A percentile compares a stretch with the other conserved stretches of the same genome.
phyloP scores from a whole-genome alignment of 129 eudicot species.

The Flaveria sonorensis region DNA sequence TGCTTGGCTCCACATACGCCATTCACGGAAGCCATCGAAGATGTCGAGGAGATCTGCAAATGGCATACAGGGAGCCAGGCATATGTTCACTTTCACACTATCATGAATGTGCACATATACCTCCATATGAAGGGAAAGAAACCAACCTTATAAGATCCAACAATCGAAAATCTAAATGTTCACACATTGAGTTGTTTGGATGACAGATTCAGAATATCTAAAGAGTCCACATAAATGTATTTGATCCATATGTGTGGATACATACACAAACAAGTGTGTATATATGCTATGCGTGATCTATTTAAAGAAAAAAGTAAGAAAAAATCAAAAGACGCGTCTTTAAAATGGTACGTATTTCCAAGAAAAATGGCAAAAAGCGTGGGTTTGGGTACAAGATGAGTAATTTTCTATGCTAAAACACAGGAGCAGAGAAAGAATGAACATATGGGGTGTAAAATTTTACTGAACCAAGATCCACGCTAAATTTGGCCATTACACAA shows the following conservation, averaged over 20 bases:
- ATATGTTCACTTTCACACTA: slow-evolving; percentile 36
- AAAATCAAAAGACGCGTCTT: slow-evolving; percentile 30
- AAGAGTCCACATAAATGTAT: too few relatives aligned
- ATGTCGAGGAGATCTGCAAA: slow-evolving; percentile 52
- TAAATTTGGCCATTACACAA: slow-evolving; percentile 14
- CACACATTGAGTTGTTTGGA: not conserved
- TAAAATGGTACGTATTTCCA: slow-evolving; percentile 23
- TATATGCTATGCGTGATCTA: not conserved
- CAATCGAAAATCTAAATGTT: not conserved
- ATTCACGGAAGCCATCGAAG: slow-evolving; percentile 61
- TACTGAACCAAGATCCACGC: slow-evolving; percentile 22
- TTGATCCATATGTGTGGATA: not conserved
- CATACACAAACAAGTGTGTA: not conserved
- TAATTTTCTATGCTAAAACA: slow-evolving; percentile 34
- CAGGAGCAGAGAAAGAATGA: slow-evolving; percentile 32
- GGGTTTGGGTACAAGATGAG: slow-evolving; percentile 28
- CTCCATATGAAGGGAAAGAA: too few relatives aligned
- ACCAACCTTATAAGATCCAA: too few relatives aligned
- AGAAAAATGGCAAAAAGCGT: slow-evolving; percentile 35
- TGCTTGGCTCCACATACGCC: slow-evolving; percentile 99
- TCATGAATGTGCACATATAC: not conserved
- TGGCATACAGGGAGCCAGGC: slow-evolving; percentile 99
- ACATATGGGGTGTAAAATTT: slow-evolving; percentile 26
- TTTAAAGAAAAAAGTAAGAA: slow-evolving; percentile 7
- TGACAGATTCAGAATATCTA: not conserved